Percentiles rank a stretch among this genome's conserved stretches.
phyloP scores from a whole-genome alignment of 495 filamentous ascomycete species.

The Penicillium atrosanguineum region DNA sequence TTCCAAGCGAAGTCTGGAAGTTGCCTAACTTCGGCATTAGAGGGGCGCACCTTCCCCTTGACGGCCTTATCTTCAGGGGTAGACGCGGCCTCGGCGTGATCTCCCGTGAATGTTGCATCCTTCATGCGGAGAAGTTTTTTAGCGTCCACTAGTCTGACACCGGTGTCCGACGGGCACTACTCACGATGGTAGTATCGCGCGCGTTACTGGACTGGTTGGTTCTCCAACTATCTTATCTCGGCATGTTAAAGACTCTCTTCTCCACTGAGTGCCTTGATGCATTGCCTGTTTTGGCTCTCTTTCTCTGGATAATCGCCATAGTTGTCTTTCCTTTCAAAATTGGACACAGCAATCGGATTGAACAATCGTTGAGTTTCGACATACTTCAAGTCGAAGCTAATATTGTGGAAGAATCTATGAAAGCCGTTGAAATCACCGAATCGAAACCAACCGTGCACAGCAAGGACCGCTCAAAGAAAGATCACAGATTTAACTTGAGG shows the following conservation, averaged over 20 bases:
- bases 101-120: constrained; percentile 9
- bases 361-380: background rate
- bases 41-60: constrained; percentile 4
- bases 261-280: background rate
- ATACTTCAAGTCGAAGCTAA: background rate
- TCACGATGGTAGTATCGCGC: constrained; percentile 1
- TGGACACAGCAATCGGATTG: background rate
- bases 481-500: background rate
- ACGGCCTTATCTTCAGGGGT: constrained; percentile 19
- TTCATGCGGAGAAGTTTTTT: constrained; percentile 8
- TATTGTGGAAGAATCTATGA: background rate
- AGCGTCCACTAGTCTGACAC: constrained; percentile 4
- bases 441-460: background rate
- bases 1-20: background rate
- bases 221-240: background rate
- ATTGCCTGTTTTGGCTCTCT: background rate
- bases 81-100: constrained; percentile 10
- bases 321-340: background rate
- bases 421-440: background rate
- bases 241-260: background rate
- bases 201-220: constrained; percentile 1
- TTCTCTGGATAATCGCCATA: background rate
- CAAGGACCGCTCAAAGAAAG: background rate
- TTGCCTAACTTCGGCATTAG: background rate
- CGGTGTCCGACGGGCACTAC: background rate